Conservation (phyloP, 2,329 filamentous ascomycete genomes). For the Xylaria multiplex region DNA sequence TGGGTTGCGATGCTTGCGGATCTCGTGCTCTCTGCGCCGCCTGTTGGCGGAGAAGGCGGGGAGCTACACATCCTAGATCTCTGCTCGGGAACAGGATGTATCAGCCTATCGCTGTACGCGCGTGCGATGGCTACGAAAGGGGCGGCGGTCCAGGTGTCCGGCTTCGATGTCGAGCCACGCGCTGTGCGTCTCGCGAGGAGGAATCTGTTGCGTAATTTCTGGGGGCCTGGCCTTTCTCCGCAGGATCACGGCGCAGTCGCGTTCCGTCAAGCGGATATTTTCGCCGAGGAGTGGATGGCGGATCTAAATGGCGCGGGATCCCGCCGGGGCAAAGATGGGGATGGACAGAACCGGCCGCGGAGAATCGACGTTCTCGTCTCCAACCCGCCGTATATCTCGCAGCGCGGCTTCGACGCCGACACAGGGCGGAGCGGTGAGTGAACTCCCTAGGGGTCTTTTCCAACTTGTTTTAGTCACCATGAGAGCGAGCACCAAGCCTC, state of each 20-base stretch:
- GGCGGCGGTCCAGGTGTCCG: conserved; percentile 57
- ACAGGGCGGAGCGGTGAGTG: conserved; percentile 67
- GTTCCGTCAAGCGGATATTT: conserved; percentile 63
- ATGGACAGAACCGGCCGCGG: background rate
- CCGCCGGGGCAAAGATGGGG: background rate
- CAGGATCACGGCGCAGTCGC: conserved; percentile 45
- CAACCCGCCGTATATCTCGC: conserved; percentile 92
- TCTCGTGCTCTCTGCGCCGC: conserved; percentile 43
- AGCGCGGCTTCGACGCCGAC: conserved; percentile 66
- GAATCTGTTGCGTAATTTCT: conserved; percentile 69
- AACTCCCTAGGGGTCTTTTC: background rate
- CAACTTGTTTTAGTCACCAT: too few species aligned
- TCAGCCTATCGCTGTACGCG: conserved; percentile 77
- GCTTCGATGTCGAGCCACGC: conserved; percentile 75
- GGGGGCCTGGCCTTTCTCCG: conserved; percentile 29
- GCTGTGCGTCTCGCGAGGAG: conserved; percentile 72
- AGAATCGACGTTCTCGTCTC: conserved; percentile 76
- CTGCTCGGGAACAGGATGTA: conserved; percentile 92
- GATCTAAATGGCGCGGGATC: conserved; percentile 12
- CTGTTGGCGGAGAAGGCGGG: too few species aligned
- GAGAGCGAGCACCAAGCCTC: too few species aligned
- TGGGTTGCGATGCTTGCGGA: conserved; percentile 67
- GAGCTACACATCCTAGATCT: conserved; percentile 79
- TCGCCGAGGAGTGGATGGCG: conserved; percentile 54
- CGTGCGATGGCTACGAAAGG: background rate